These are phyloP conservation scores for Martiniozyma abietophila DNA, from an alignment of 805 yeast species.

Conservation along the genomic window DNA sequence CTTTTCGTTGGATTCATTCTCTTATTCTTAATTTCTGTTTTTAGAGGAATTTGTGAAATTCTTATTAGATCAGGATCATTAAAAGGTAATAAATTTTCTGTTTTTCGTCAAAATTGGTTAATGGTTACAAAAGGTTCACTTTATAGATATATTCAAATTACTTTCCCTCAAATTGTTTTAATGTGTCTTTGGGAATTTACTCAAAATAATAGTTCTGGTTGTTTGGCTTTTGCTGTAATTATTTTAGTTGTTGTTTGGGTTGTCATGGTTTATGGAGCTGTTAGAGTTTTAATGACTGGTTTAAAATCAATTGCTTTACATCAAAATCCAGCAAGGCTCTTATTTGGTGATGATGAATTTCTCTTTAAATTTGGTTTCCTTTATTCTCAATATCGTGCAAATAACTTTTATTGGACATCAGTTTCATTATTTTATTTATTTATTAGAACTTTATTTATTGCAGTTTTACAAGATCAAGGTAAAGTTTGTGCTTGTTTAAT, in stretches of 20 bases:
- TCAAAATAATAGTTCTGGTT: slow-evolving; percentile 73
- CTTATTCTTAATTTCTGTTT: slow-evolving; percentile 45
- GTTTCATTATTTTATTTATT: slow-evolving; percentile 58
- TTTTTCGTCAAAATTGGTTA: slow-evolving; percentile 77
- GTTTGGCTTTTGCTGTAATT: slow-evolving; percentile 69
- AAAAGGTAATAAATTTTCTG: slow-evolving; percentile 57
- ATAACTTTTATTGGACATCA: slow-evolving; percentile 71
- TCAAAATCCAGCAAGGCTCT: slow-evolving; percentile 85
- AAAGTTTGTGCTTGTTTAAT: slow-evolving; percentile 72
- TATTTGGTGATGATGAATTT: slow-evolving; percentile 74
- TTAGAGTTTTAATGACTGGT: slow-evolving; percentile 68
- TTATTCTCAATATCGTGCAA: slow-evolving; percentile 86
- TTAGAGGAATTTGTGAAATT: slow-evolving; percentile 63
- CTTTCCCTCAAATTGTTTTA: slow-evolving; percentile 79
- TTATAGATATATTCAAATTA: slow-evolving; percentile 72
- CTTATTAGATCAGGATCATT: slow-evolving; percentile 48
- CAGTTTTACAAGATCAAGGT: slow-evolving; percentile 74
- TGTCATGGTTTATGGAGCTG: slow-evolving; percentile 62
- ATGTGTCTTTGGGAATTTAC: slow-evolving; percentile 87
- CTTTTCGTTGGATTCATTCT: slow-evolving; percentile 63
- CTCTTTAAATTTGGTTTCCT: slow-evolving; percentile 86
- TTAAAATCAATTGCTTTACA: slow-evolving; percentile 58
- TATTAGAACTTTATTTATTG: slow-evolving; percentile 73
- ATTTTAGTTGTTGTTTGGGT: slow-evolving; percentile 49
- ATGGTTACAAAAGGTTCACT: slow-evolving; percentile 81